Percentiles rank a stretch among this genome's conserved stretches.
phyloP scores from a whole-genome alignment of 257 asterid genomes.

The Agastache rugosa region DNA sequence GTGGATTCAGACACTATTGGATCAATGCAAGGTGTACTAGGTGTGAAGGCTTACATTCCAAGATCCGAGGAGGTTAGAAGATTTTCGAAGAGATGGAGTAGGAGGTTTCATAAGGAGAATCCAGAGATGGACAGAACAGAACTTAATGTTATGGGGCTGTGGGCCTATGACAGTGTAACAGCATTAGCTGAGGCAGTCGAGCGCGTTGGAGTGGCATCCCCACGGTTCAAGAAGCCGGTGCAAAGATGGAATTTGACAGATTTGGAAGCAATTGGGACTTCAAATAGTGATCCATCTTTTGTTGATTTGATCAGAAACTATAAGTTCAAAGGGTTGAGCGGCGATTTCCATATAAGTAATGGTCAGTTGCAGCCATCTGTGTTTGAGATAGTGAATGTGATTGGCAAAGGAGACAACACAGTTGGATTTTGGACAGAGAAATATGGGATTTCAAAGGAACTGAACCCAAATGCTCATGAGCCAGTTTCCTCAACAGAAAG shows the following conservation, averaged over 20 bases:
- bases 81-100: constrained; percentile 46
- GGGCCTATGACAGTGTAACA: constrained; percentile 54
- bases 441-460: constrained; percentile 15
- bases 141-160: constrained; percentile 49
- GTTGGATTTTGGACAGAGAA: no score
- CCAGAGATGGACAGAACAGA: constrained; percentile 33
- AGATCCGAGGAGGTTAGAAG: constrained; percentile 27
- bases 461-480: constrained; percentile 18
- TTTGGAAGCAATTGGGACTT: constrained; percentile 30
- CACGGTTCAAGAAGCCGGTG: constrained; percentile 18
- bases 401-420: no score
- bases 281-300: constrained; percentile 45
- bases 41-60: constrained; percentile 52
- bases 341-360: constrained; percentile 44
- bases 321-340: constrained; percentile 48
- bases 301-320: constrained; percentile 40
- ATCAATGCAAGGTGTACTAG: constrained; percentile 63
- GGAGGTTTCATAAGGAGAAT: constrained; percentile 37
- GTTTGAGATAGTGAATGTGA: background rate
- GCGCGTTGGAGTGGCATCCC: constrained; percentile 28
- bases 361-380: constrained; percentile 49
- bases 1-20: constrained; percentile 41
- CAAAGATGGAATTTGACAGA: constrained; percentile 27
- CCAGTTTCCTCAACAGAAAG: background rate
- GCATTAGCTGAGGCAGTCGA: constrained; percentile 51